Conservation (phyloP, 164 flowering plant species). For the Akebia trifoliata region DNA sequence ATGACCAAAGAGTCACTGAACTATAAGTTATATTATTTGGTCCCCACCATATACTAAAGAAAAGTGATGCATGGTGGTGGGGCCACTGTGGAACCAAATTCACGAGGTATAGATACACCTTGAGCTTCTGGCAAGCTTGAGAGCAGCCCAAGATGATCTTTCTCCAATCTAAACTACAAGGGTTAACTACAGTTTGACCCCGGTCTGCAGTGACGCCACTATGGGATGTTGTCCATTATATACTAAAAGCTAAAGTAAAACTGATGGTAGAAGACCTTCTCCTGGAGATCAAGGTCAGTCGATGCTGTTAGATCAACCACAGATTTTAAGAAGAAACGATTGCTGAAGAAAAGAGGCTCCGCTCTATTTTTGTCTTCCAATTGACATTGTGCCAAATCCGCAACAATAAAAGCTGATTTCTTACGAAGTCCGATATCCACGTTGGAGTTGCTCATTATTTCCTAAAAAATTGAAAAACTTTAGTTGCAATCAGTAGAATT, state of each 20-base stretch:
- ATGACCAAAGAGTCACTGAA: not conserved
- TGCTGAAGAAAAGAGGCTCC: constrained; percentile 47
- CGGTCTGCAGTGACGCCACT: no score
- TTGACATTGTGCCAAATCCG: constrained; percentile 62
- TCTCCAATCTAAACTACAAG: no score
- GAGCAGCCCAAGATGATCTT: no score
- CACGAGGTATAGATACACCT: no score
- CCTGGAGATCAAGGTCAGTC: constrained; percentile 84
- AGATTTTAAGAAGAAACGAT: constrained; percentile 59
- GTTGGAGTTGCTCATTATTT: constrained; percentile 62
- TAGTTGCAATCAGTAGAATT: not conserved
- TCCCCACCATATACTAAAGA: not conserved
- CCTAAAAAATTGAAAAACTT: constrained; percentile 34
- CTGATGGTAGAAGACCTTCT: constrained; percentile 48
- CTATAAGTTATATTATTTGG: not conserved
- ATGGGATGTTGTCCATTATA: not conserved
- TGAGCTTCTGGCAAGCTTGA: no score
- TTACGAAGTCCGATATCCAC: constrained; percentile 62
- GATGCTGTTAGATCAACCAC: constrained; percentile 63
- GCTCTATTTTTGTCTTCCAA: constrained; percentile 28
- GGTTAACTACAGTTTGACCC: no score
- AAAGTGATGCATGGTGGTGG: no score
- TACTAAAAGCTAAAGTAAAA: not conserved
- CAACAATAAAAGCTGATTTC: constrained; percentile 67
- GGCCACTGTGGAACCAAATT: no score